Percentiles rank a stretch among this genome's conserved stretches.
Evolutionary conservation across 305 asterid species (phyloP).

Genomic region (Fraxinus paxiana): DNA sequence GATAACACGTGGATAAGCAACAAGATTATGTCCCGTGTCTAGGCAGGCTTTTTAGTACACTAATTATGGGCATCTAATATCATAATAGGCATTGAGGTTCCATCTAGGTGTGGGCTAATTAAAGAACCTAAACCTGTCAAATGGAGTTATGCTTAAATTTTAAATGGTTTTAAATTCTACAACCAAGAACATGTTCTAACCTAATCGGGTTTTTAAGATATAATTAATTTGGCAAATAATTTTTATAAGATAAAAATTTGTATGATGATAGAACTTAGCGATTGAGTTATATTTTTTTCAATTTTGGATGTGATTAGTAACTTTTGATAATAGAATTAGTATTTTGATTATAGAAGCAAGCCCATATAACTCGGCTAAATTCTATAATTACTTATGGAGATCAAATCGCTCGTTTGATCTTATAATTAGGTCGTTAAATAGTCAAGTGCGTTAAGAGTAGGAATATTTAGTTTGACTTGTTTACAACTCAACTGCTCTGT

Average conservation of each 20-base stretch:
- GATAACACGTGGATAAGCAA: not conserved
- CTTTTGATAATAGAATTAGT: not conserved
- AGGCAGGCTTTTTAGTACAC: too few relatives aligned
- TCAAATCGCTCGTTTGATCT: not conserved
- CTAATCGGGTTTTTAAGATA: too few relatives aligned
- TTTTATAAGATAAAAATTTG: not conserved
- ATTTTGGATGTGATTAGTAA: not conserved
- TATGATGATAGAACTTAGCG: not conserved
- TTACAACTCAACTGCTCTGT: not conserved
- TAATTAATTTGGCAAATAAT: not conserved
- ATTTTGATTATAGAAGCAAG: not conserved
- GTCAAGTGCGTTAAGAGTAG: not conserved
- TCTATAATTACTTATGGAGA: too few relatives aligned
- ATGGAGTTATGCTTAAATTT: not conserved
- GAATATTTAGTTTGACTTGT: not conserved
- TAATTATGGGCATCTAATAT: not conserved
- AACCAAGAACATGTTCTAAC: not conserved
- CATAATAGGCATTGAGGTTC: not conserved
- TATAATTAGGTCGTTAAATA: not conserved
- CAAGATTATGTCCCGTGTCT: not conserved
- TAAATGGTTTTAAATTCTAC: not conserved
- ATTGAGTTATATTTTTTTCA: too few relatives aligned
- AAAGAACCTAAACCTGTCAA: not conserved
- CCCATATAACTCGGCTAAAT: too few relatives aligned
- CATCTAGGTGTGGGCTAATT: not conserved